phyloP scores from a whole-genome alignment of 257 asterid genomes.

The Nicotiana tomentosiformis region DNA sequence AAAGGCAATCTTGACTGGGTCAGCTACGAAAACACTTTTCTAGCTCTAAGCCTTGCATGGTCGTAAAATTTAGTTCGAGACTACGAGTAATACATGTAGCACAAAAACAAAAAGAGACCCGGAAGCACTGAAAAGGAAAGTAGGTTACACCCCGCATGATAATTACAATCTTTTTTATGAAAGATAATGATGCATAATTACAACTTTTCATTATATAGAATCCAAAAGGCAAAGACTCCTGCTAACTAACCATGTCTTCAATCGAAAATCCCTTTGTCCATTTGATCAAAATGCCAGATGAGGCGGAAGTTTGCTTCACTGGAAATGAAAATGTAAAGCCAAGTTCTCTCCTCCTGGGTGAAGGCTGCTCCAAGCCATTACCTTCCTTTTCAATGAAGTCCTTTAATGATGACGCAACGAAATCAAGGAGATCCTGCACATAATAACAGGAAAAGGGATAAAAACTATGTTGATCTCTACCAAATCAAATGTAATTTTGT shows the following conservation, averaged over 20 bases:
- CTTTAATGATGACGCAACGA: conserved; percentile 54
- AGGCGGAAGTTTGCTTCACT: conserved; percentile 57
- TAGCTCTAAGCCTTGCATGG: not conserved
- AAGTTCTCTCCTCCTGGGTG: conserved; percentile 39
- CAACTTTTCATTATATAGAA: not conserved
- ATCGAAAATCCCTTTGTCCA: conserved; percentile 84
- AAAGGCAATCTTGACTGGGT: not conserved
- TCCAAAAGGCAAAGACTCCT: not conserved
- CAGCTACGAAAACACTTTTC: not conserved
- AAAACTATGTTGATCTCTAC: not conserved
- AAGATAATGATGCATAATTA: not conserved
- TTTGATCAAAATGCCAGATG: conserved; percentile 66
- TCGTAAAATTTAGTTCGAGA: not conserved
- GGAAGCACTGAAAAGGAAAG: not conserved
- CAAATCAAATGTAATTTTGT: not conserved
- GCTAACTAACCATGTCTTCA: conserved; percentile 60
- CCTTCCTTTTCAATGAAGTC: conserved; percentile 56
- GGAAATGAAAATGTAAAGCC: conserved; percentile 96
- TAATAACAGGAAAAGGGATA: not conserved
- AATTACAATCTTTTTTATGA: not conserved
- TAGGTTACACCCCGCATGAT: not conserved
- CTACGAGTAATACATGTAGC: not conserved
- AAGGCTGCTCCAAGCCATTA: conserved; percentile 25
- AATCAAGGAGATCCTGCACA: conserved; percentile 78
- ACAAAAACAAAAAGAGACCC: not conserved